Base-by-base conservation (phyloP, 148 eudicot genomes). In the Salicornia ramosissima region DNA sequence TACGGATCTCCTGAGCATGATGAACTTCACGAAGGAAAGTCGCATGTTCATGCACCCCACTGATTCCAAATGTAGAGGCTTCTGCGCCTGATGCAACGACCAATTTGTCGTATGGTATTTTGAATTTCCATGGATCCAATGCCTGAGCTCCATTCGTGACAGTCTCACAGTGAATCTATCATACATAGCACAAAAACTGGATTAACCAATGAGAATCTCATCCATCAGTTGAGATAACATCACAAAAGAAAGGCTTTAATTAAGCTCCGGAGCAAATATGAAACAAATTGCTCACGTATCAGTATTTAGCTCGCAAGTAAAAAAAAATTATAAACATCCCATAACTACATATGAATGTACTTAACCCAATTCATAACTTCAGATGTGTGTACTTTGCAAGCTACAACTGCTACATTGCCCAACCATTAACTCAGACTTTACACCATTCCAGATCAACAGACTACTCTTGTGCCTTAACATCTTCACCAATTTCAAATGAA, bases 1-100 rank as follows among this genome's bases (percentile, higher is more conserved):
- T 91, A 69, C 99, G 79, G 60, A 94, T 94, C 74, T 94, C 90
- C 70, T 94, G 99, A 34, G 99, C 99, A 81, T 94, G 93, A 81
- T 94, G 71, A 72, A 94, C 99, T 83, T 94, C 99, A 52, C 97
- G 96, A 55, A 94, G 97, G 71, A 94, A 94, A 56, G 71, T 76
- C 13, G 97, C 97, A 69, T 95, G 86, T 57, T 95, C 93, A 28
- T 75, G 61, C 43, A 92, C 99, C 45, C 99, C 99, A 24, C 77
- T 77, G 64, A 91, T 91, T 42, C 94, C 96, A 81, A 95, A 95
- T 9, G 99, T 95, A 10, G 90, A 83, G 42, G 96, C 90, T 68
- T 91, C 72, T 55, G 99, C 90, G 65, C 99, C 97, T 63, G 87
- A 78, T 9, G 97, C 99, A 67, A 95, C 82, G n/a, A 95, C 85